A percentile compares a stretch with the other conserved stretches of the same genome.
These are phyloP conservation scores for Aspergillus ustus DNA, from an alignment of 2,329 filamentous ascomycete genomes.

Conservation along the genomic window DNA sequence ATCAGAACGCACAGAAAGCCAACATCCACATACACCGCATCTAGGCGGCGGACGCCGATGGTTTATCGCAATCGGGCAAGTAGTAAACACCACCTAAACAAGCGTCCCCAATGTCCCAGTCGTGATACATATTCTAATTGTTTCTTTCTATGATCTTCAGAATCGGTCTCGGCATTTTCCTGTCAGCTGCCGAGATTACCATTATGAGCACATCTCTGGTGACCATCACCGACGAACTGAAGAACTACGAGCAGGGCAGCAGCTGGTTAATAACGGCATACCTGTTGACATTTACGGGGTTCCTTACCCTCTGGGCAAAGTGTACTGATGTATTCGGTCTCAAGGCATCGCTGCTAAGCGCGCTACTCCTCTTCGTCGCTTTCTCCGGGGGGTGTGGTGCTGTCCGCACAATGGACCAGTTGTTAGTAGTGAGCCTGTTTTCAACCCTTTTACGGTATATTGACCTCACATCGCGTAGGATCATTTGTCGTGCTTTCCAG, in stretches of 20 bases:
- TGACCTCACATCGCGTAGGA: constrained; percentile 45
- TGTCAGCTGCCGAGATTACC: not conserved
- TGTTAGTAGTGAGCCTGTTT: too few relatives aligned
- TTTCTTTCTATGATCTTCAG: not conserved
- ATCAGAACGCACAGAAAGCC: not conserved
- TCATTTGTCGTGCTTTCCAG: constrained; percentile 48
- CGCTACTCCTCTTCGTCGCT: constrained; percentile 47
- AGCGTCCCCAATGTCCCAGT: not conserved
- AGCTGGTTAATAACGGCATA: constrained; percentile 57
- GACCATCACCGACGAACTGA: not conserved
- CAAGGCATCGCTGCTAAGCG: constrained; percentile 48
- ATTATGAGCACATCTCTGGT: not conserved
- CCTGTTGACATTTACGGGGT: constrained; percentile 57
- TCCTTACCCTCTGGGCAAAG: constrained; percentile 63
- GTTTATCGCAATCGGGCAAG: not conserved
- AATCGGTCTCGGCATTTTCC: not conserved
- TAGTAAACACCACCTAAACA: not conserved
- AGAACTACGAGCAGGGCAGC: constrained; percentile 26
- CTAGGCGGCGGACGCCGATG: not conserved
- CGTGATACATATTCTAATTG: not conserved
- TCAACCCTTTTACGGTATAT: too few relatives aligned
- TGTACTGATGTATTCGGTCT: constrained; percentile 65
- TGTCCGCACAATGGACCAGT: constrained; percentile 37
- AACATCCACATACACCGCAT: not conserved
- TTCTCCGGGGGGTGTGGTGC: constrained; percentile 50